Percentiles rank a stretch among this genome's conserved stretches.
These are phyloP conservation scores for Colletotrichum eleusines DNA, from an alignment of 2,329 filamentous ascomycete species.

Conservation along the genomic window DNA sequence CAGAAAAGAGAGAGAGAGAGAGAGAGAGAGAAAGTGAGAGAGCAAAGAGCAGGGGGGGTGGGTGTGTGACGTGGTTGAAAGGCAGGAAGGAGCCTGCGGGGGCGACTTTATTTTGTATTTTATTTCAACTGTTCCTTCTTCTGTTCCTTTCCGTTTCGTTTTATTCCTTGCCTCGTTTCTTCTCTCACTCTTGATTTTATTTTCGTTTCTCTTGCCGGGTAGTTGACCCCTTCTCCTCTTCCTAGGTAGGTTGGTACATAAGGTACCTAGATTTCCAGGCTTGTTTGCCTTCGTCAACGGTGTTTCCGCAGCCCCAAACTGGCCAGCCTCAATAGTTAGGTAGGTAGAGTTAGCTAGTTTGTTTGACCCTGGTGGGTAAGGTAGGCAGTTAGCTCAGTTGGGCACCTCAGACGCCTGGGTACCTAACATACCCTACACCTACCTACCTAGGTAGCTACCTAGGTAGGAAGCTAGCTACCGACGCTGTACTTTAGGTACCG, in stretches of 20 bases:
- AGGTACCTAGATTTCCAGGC: neutral
- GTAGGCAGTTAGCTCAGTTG: too few relatives aligned
- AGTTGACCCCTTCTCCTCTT: neutral
- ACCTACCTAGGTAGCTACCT: neutral
- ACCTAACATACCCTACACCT: too few relatives aligned
- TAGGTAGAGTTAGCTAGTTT: neutral
- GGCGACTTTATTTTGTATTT: neutral
- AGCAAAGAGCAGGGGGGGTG: slow-evolving; percentile 29
- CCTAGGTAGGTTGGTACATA: too few relatives aligned
- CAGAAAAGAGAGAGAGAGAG: neutral
- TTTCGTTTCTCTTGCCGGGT: neutral
- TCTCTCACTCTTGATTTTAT: neutral
- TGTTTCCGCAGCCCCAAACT: too few relatives aligned
- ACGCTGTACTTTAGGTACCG: too few relatives aligned
- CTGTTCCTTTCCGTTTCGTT: neutral
- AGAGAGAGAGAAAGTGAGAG: neutral
- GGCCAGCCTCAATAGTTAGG: neutral
- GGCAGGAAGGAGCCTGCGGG: neutral
- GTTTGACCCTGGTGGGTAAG: too few relatives aligned
- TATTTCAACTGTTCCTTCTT: neutral
- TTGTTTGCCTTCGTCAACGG: neutral
- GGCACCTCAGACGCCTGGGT: too few relatives aligned
- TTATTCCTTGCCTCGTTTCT: neutral
- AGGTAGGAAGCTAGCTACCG: neutral
- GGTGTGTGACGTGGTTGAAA: slow-evolving; percentile 36